phyloP scores from a whole-genome alignment of 129 eudicot genomes.

The Centella asiatica region DNA sequence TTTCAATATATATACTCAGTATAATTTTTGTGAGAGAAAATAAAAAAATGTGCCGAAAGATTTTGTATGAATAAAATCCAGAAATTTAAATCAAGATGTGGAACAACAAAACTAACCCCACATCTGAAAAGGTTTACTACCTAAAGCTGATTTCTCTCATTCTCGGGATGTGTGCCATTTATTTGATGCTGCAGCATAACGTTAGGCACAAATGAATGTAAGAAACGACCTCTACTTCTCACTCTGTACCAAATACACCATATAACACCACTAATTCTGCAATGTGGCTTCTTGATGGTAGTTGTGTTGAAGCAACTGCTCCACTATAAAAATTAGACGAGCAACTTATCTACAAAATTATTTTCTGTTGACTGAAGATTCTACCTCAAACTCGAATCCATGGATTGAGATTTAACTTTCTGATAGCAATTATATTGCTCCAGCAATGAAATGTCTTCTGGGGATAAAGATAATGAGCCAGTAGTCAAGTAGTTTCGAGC shows the following conservation, averaged over 20 bases:
- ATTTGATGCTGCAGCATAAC: neutral
- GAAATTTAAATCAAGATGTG: too few relatives aligned
- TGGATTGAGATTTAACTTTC: constrained; percentile 26
- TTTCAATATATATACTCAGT: too few relatives aligned
- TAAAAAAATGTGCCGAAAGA: too few relatives aligned
- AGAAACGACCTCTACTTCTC: neutral
- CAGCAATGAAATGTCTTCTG: constrained; percentile 60
- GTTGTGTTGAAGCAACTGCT: neutral
- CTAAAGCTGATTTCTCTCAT: neutral
- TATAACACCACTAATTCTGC: neutral
- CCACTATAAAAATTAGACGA: neutral
- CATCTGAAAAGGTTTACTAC: neutral
- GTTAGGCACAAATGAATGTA: neutral
- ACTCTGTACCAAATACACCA: neutral
- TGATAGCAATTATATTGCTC: constrained; percentile 28
- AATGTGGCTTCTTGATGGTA: neutral
- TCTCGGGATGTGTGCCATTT: neutral
- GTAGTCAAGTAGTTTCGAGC: constrained; percentile 61
- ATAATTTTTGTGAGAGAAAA: too few relatives aligned
- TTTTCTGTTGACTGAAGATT: neutral
- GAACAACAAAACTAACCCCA: too few relatives aligned
- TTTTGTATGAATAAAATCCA: too few relatives aligned
- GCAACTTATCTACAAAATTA: neutral
- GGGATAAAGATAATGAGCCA: constrained; percentile 47
- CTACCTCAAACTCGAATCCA: constrained; percentile 11